Conservation (phyloP, 495 filamentous ascomycete genomes). For the Penicillium ucsense region DNA sequence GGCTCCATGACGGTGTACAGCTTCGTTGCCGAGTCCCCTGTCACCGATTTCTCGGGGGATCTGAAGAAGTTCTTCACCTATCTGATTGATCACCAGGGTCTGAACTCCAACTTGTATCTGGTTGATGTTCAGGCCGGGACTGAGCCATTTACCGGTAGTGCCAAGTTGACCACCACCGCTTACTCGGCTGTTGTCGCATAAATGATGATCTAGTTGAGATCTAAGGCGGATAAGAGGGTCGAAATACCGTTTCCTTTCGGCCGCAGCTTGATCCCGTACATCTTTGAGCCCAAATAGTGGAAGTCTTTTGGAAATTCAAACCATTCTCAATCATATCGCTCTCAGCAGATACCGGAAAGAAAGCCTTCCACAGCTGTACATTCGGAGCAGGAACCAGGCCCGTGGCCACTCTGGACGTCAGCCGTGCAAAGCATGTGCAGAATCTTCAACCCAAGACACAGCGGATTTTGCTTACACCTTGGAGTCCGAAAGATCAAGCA, state of each 20-base stretch:
- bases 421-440: too few species aligned
- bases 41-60: conserved; percentile 45
- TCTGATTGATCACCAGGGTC: conserved; percentile 37
- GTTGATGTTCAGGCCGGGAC: conserved; percentile 46
- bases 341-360: too few species aligned
- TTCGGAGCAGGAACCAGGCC: too few species aligned
- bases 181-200: conserved; percentile 36
- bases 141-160: conserved; percentile 43
- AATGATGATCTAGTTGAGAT: background rate
- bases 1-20: conserved; percentile 48
- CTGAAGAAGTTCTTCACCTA: conserved; percentile 48
- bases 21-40: conserved; percentile 45
- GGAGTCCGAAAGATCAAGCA: too few species aligned
- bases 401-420: too few species aligned
- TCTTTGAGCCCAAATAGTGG: too few species aligned
- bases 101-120: conserved; percentile 45
- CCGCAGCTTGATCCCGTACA: too few species aligned
- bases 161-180: conserved; percentile 23
- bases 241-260: background rate
- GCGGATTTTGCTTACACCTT: too few species aligned
- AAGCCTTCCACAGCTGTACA: too few species aligned
- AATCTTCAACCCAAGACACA: too few species aligned
- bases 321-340: too few species aligned
- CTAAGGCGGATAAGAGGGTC: background rate
- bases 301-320: too few species aligned